A percentile compares a stretch with the other conserved stretches of the same genome.
Conservation (phyloP, 495 filamentous ascomycete species). For the Neurospora africana region DNA sequence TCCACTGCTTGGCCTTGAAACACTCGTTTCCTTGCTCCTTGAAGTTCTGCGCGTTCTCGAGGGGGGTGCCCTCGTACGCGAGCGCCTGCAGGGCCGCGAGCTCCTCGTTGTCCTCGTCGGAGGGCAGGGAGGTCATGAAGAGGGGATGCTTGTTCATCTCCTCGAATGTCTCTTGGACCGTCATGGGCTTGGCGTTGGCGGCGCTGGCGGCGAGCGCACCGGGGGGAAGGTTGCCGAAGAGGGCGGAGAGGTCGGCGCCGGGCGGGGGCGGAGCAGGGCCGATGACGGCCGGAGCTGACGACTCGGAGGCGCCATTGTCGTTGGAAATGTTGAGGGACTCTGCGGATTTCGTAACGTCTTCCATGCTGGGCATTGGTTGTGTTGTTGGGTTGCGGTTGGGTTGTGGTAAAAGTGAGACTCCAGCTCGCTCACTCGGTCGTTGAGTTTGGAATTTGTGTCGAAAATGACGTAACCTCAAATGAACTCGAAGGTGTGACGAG, state of each 20-base stretch:
- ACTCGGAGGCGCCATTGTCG: not conserved
- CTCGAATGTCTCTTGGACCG: slow-evolving; percentile 57
- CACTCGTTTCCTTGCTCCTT: slow-evolving; percentile 85
- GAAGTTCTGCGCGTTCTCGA: slow-evolving; percentile 68
- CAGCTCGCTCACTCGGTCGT: not conserved
- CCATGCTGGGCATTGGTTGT: slow-evolving; percentile 1
- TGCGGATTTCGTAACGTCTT: slow-evolving; percentile 6
- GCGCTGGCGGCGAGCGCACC: slow-evolving; percentile 43
- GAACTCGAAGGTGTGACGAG: not conserved
- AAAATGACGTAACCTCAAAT: not conserved
- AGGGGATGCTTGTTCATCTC: slow-evolving; percentile 76
- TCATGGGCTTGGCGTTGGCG: slow-evolving; percentile 32
- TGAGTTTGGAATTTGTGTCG: not conserved
- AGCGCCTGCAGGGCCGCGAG: slow-evolving; percentile 82
- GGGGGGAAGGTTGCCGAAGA: slow-evolving; percentile 44
- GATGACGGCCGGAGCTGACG: not conserved
- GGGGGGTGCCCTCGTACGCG: slow-evolving; percentile 81
- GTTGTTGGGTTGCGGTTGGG: not conserved
- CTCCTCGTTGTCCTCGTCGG: slow-evolving; percentile 52
- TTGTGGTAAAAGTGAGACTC: not conserved
- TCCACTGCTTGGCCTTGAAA: slow-evolving; percentile 62
- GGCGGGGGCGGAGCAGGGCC: slow-evolving; percentile 13
- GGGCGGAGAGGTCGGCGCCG: slow-evolving; percentile 8
- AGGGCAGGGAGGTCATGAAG: slow-evolving; percentile 86
- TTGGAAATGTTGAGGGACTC: slow-evolving; percentile 2